A percentile compares a stretch with the other conserved stretches of the same genome.
phyloP scores from a whole-genome alignment of 371 early-diverging fungal species.

The Mucor saturninus region DNA sequence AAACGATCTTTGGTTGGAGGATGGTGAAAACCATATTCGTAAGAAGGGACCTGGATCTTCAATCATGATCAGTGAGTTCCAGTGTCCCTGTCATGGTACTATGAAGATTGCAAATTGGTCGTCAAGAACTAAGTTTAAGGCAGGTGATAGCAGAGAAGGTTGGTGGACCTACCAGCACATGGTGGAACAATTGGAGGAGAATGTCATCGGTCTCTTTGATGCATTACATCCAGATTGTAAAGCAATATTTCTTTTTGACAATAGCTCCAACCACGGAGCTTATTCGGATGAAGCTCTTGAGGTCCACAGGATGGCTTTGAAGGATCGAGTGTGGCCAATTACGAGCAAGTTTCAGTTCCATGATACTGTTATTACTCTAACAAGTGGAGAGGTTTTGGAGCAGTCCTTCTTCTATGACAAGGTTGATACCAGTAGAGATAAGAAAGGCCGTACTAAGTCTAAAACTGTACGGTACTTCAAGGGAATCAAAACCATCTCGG shows the following conservation, averaged over 20 bases:
- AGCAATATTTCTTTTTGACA: conserved; percentile 14
- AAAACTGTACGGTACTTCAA: not conserved
- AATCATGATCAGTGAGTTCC: conserved; percentile 1
- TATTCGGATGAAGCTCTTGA: conserved; percentile 3
- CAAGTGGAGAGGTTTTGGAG: not conserved
- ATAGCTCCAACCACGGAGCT: conserved; percentile 8
- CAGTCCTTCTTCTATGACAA: too few relatives aligned
- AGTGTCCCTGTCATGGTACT: conserved; percentile 8
- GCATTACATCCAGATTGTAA: conserved; percentile 1
- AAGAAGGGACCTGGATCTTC: conserved; percentile 5
- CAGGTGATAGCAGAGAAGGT: not conserved
- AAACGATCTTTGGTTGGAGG: not conserved
- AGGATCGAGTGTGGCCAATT: not conserved
- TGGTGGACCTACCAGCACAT: conserved; percentile 1
- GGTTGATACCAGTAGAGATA: too few relatives aligned
- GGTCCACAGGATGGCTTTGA: not conserved
- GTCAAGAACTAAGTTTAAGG: not conserved
- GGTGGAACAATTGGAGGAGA: not conserved
- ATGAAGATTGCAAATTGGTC: conserved; percentile 1
- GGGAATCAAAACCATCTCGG: not conserved
- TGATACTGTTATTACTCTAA: not conserved
- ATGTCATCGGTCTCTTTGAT: conserved; percentile 10
- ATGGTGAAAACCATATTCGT: not conserved
- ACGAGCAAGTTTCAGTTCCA: not conserved
- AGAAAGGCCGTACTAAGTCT: not conserved